Conservation (phyloP, 768 basidiomycete species). For the Mycena albidolilacea region DNA sequence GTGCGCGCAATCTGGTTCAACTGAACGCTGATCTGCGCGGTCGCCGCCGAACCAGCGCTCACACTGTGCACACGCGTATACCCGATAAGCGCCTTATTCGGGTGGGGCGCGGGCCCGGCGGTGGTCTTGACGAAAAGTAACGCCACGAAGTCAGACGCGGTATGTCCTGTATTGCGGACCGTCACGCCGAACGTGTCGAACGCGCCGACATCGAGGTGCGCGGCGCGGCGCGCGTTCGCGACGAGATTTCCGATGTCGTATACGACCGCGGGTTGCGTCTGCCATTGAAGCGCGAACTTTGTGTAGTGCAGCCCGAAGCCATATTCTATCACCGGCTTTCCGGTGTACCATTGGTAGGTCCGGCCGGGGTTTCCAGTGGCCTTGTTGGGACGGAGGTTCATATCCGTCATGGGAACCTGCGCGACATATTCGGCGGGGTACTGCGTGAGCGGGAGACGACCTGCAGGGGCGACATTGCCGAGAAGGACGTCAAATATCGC, state of each 20-base stretch:
- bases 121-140: slow-evolving; percentile 66
- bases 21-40: slow-evolving; percentile 29
- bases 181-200: slow-evolving; percentile 65
- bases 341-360: slow-evolving; percentile 73
- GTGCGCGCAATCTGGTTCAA: slow-evolving; percentile 34
- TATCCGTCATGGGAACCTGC: slow-evolving; percentile 70
- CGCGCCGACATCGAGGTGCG: slow-evolving; percentile 57
- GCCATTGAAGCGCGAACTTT: slow-evolving; percentile 62
- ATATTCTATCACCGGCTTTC: slow-evolving; percentile 65
- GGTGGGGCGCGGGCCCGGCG: slow-evolving; percentile 64
- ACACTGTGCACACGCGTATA: slow-evolving; percentile 57
- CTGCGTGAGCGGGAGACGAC: slow-evolving; percentile 69
- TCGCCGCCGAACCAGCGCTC: slow-evolving; percentile 24
- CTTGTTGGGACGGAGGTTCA: slow-evolving; percentile 64
- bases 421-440: slow-evolving; percentile 66
- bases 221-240: slow-evolving; percentile 40
- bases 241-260: slow-evolving; percentile 61
- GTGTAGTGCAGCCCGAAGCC: slow-evolving; percentile 73
- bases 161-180: slow-evolving; percentile 65
- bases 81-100: slow-evolving; percentile 66
- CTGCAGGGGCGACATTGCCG: slow-evolving; percentile 68
- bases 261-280: slow-evolving; percentile 48
- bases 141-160: slow-evolving; percentile 69
- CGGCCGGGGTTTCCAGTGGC: slow-evolving; percentile 63
- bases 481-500: slow-evolving; percentile 68